Evolutionary conservation across 2,329 filamentous ascomycete species (phyloP).

Genomic region (Colletotrichum chlorophyti): DNA sequence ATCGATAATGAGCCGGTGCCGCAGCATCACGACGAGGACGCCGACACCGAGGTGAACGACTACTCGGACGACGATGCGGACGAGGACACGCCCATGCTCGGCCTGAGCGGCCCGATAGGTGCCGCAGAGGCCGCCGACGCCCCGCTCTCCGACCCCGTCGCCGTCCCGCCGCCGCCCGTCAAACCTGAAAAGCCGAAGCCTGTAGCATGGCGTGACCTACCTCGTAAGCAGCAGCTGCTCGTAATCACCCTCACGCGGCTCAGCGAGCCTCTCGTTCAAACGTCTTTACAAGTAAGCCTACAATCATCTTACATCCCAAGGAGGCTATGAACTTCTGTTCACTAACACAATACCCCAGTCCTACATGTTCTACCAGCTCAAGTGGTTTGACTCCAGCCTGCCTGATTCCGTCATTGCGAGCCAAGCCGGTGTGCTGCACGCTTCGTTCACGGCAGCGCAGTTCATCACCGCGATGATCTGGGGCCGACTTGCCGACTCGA

Average conservation of each 20-base stretch:
- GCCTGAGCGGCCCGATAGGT: not conserved
- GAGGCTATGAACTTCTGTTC: not conserved
- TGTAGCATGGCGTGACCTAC: constrained; percentile 75
- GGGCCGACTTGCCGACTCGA: constrained; percentile 73
- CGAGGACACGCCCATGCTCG: constrained; percentile 9
- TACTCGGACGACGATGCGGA: not conserved
- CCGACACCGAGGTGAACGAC: not conserved
- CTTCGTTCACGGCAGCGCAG: constrained; percentile 81
- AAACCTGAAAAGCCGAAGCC: constrained; percentile 41
- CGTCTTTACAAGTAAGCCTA: constrained; percentile 60
- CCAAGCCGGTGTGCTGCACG: constrained; percentile 80
- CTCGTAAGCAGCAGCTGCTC: constrained; percentile 77
- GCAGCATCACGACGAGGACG: constrained; percentile 10
- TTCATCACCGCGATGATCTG: constrained; percentile 84
- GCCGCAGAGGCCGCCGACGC: constrained; percentile 6
- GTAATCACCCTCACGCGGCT: constrained; percentile 81
- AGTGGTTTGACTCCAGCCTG: constrained; percentile 68
- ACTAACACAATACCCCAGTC: constrained; percentile 48
- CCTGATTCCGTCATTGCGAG: constrained; percentile 71
- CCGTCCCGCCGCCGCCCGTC: not conserved
- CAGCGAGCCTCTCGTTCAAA: constrained; percentile 83
- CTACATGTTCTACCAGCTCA: constrained; percentile 90
- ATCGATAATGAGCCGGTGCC: constrained; percentile 3
- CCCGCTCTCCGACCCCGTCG: not conserved
- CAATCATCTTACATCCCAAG: constrained; percentile 31